Evolutionary conservation across 352 stramenopile genomes (phyloP).

Genomic region (Pythium aristosporum): DNA sequence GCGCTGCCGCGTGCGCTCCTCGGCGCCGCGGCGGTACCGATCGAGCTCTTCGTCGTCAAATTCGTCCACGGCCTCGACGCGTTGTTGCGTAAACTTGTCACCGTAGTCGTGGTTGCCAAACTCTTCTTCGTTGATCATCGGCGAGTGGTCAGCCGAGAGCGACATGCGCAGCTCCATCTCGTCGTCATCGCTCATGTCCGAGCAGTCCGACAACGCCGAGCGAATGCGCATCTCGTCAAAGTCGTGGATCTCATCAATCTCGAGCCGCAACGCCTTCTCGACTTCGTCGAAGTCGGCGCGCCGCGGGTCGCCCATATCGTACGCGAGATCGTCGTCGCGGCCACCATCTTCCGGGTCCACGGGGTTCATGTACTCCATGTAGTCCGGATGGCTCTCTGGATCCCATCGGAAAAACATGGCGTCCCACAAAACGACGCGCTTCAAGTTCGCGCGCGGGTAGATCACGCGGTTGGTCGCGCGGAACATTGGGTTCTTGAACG

Average conservation of each 20-base stretch:
- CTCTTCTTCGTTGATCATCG: slow-evolving; percentile 24
- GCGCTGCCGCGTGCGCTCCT: slow-evolving; percentile 77
- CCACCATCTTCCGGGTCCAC: slow-evolving; percentile 46
- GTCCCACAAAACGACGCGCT: slow-evolving; percentile 84
- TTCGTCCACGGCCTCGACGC: slow-evolving; percentile 26
- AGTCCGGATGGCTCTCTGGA: slow-evolving; percentile 79
- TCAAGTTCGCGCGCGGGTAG: slow-evolving; percentile 84
- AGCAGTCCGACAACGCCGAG: slow-evolving; percentile 69
- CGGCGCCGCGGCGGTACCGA: slow-evolving; percentile 56
- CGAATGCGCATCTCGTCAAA: slow-evolving; percentile 73
- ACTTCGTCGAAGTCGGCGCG: slow-evolving; percentile 47
- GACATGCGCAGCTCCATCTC: slow-evolving; percentile 33
- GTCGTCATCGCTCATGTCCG: slow-evolving; percentile 81
- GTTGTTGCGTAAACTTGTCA: slow-evolving; percentile 8
- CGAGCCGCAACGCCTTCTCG: slow-evolving; percentile 64
- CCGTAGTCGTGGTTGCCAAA: slow-evolving; percentile 30
- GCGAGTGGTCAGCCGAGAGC: slow-evolving; percentile 15
- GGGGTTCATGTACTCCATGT: slow-evolving; percentile 86
- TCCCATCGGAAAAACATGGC: slow-evolving; percentile 88
- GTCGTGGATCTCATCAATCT: slow-evolving; percentile 84
- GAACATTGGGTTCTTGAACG: slow-evolving; percentile 77
- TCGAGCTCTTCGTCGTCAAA: slow-evolving; percentile 47
- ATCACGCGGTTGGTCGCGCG: slow-evolving; percentile 77
- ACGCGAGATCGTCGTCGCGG: slow-evolving; percentile 18
- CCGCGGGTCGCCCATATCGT: slow-evolving; percentile 25